These are phyloP conservation scores for Aspergillus sclerotiicarbonarius DNA, from an alignment of 495 filamentous ascomycete species.

Conservation along the genomic window DNA sequence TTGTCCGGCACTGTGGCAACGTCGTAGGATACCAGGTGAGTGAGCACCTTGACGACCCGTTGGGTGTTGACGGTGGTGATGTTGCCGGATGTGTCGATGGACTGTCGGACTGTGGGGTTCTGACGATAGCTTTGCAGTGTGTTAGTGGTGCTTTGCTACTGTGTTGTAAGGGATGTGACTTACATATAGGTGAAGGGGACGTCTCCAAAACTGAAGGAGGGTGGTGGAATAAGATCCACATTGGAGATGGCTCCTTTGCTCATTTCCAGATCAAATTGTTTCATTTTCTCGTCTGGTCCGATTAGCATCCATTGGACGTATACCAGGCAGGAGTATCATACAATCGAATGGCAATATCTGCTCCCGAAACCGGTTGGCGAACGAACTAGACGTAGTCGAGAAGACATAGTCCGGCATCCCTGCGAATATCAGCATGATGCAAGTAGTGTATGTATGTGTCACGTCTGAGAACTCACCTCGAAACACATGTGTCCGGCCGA, in stretches of 20 bases:
- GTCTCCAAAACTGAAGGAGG: slow-evolving; percentile 63
- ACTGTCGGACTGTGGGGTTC: slow-evolving; percentile 56
- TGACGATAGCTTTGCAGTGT: slow-evolving; percentile 50
- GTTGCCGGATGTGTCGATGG: slow-evolving; percentile 49
- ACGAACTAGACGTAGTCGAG: slow-evolving; percentile 56
- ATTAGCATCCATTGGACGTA: slow-evolving; percentile 7
- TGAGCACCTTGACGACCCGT: slow-evolving; percentile 46
- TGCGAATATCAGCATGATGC: slow-evolving; percentile 11
- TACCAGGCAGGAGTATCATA: slow-evolving; percentile 25
- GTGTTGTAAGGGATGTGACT: slow-evolving; percentile 5
- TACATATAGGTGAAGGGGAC: slow-evolving; percentile 66
- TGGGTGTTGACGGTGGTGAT: slow-evolving; percentile 53
- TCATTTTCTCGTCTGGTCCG: slow-evolving; percentile 60
- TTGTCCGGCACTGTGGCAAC: slow-evolving; percentile 46
- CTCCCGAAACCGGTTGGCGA: slow-evolving; percentile 65
- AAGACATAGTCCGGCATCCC: slow-evolving; percentile 76
- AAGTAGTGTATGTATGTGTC: neutral
- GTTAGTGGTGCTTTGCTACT: neutral
- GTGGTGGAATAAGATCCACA: slow-evolving; percentile 76
- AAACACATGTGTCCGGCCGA: slow-evolving; percentile 83
- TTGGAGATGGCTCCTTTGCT: slow-evolving; percentile 55
- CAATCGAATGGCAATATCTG: slow-evolving; percentile 63
- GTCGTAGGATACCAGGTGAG: slow-evolving; percentile 63
- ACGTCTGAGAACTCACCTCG: slow-evolving; percentile 50
- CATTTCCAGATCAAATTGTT: slow-evolving; percentile 69